These are phyloP conservation scores for Hyphopichia homilentoma DNA, from an alignment of 805 yeast species.

Conservation along the genomic window DNA sequence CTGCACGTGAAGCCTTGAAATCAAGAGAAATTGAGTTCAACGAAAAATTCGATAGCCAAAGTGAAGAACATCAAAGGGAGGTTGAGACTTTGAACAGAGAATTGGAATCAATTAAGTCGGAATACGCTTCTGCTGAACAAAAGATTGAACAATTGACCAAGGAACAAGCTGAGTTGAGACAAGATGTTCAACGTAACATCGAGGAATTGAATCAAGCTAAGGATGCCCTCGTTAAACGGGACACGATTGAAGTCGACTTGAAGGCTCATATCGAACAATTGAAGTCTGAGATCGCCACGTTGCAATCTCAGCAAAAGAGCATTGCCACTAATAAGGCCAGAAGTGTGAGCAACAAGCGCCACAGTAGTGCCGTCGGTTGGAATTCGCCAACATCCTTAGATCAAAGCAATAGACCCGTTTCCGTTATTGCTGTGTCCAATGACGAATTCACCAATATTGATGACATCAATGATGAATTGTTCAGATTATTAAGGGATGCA, in stretches of 20 bases:
- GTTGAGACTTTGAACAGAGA: constrained; percentile 52
- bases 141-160: constrained; percentile 58
- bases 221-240: constrained; percentile 53
- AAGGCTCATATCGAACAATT: constrained; percentile 57
- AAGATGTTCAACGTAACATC: constrained; percentile 58
- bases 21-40: constrained; percentile 52
- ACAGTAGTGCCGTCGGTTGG: constrained; percentile 36
- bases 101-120: constrained; percentile 49
- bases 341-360: constrained; percentile 36
- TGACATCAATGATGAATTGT: constrained; percentile 72
- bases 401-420: constrained; percentile 51
- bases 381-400: constrained; percentile 31
- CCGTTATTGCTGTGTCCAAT: constrained; percentile 51
- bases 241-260: constrained; percentile 62
- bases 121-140: constrained; percentile 53
- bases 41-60: constrained; percentile 41
- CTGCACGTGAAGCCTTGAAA: constrained; percentile 51
- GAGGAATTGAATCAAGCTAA: constrained; percentile 61
- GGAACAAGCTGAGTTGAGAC: constrained; percentile 59
- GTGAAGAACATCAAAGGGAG: constrained; percentile 46
- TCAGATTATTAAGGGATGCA: constrained; percentile 66
- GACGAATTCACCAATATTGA: constrained; percentile 55
- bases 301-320: constrained; percentile 32
- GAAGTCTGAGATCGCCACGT: constrained; percentile 47
- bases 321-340: constrained; percentile 30